Evolutionary conservation across 2,329 filamentous ascomycete species (phyloP).

Genomic region (Penicillium brasilianum): DNA sequence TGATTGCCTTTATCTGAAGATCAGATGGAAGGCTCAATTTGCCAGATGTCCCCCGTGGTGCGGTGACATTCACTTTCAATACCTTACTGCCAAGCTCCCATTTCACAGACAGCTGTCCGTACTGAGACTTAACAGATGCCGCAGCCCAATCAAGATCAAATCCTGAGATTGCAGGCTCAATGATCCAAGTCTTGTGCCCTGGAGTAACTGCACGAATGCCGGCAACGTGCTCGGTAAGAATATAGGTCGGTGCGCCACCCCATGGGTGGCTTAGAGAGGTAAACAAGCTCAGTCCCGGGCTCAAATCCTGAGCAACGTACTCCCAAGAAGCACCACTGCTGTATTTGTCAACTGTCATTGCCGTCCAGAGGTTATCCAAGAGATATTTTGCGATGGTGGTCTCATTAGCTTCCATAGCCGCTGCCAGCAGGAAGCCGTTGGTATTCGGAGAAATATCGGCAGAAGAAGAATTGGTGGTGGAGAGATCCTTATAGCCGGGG

Average conservation of each 20-base stretch:
- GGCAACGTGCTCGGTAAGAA: slow-evolving; percentile 44
- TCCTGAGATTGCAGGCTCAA: slow-evolving; percentile 4
- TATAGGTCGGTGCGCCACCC: slow-evolving; percentile 53
- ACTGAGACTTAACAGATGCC: background rate
- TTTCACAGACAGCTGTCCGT: slow-evolving; percentile 4
- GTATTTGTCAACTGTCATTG: slow-evolving; percentile 46
- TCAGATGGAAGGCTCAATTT: background rate
- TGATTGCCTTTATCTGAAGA: background rate
- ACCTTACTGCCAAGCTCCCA: background rate
- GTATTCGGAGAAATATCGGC: slow-evolving; percentile 53
- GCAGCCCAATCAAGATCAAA: slow-evolving; percentile 5
- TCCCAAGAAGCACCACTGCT: slow-evolving; percentile 52
- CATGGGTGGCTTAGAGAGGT: slow-evolving; percentile 53
- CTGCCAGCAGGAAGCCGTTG: slow-evolving; percentile 51
- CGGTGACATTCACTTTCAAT: background rate
- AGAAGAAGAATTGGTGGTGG: slow-evolving; percentile 22
- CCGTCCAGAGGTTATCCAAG: slow-evolving; percentile 48
- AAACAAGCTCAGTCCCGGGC: slow-evolving; percentile 49
- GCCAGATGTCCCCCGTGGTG: slow-evolving; percentile 6
- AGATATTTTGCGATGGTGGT: slow-evolving; percentile 37
- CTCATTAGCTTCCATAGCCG: slow-evolving; percentile 38
- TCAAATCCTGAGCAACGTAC: slow-evolving; percentile 47
- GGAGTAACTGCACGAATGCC: slow-evolving; percentile 6
- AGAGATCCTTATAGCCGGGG: slow-evolving; percentile 44
- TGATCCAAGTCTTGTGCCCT: slow-evolving; percentile 7